Conservation (phyloP, 1,139 yeast species). For the Komagataea norvegica region DNA sequence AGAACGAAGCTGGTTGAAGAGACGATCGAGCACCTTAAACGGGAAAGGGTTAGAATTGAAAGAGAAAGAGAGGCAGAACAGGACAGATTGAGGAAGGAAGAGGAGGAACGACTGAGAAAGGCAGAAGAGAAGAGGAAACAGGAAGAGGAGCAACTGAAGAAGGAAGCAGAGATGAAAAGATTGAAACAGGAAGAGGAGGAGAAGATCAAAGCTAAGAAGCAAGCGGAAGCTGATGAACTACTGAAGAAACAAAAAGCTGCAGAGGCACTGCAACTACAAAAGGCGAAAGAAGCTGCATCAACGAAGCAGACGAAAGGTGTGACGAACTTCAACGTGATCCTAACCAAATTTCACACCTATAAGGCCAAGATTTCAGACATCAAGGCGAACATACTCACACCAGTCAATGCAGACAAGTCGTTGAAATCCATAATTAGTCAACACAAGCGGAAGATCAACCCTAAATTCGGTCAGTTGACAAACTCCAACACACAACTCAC, state of each 20-base stretch:
- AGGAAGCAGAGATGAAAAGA: slow-evolving; percentile 20
- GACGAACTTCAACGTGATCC: slow-evolving; percentile 40
- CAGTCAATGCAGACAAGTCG: slow-evolving; percentile 43
- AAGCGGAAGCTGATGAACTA: slow-evolving; percentile 22
- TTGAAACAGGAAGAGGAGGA: slow-evolving; percentile 23
- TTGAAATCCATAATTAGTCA: slow-evolving; percentile 36
- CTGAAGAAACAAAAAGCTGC: slow-evolving; percentile 22
- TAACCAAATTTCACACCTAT: slow-evolving; percentile 45
- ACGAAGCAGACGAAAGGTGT: slow-evolving; percentile 24
- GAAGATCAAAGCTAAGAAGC: slow-evolving; percentile 21
- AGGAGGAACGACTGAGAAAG: slow-evolving; percentile 23
- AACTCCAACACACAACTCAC: slow-evolving; percentile 58
- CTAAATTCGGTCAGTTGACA: slow-evolving; percentile 88
- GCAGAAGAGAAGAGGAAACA: slow-evolving; percentile 22
- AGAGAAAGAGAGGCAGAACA: slow-evolving; percentile 2
- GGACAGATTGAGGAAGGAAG: slow-evolving; percentile 22
- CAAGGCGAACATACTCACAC: slow-evolving; percentile 51
- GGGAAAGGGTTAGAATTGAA: slow-evolving; percentile 3
- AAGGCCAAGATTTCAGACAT: slow-evolving; percentile 54
- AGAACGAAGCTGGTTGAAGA: slow-evolving; percentile 22
- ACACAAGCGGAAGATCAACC: slow-evolving; percentile 71
- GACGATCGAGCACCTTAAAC: slow-evolving; percentile 17
- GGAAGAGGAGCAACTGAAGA: slow-evolving; percentile 21
- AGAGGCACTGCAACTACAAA: slow-evolving; percentile 15
- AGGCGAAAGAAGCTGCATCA: slow-evolving; percentile 14